These are phyloP conservation scores for Crithidia expoeki DNA, from an alignment of 208 protist species.

Conservation along the genomic window DNA sequence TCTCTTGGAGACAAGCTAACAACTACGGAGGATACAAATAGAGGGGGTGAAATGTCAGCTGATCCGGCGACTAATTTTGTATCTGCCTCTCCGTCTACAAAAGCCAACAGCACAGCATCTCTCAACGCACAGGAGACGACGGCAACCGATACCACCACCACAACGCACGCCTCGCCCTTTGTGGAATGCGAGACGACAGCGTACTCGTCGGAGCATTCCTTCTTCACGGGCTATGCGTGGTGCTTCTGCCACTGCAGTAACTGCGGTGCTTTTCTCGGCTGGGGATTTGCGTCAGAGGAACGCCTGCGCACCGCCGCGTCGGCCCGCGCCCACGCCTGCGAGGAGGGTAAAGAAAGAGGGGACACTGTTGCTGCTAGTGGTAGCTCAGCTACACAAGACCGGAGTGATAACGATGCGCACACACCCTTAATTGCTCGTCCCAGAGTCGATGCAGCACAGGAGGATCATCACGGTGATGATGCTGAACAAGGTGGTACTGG, in stretches of 20 bases:
- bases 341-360: neutral
- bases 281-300: constrained; percentile 59
- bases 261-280: constrained; percentile 78
- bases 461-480: too few relatives aligned
- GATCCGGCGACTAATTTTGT: too few relatives aligned
- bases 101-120: neutral
- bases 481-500: too few relatives aligned
- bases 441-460: too few relatives aligned
- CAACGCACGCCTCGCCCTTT: constrained; percentile 10
- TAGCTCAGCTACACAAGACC: too few relatives aligned
- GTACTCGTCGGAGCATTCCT: constrained; percentile 78
- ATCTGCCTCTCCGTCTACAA: too few relatives aligned
- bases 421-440: too few relatives aligned
- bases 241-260: constrained; percentile 54
- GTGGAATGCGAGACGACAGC: constrained; percentile 27
- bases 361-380: neutral
- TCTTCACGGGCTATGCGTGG: constrained; percentile 83
- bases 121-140: too few relatives aligned
- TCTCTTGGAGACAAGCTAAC: too few relatives aligned
- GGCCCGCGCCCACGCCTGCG: neutral
- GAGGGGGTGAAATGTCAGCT: too few relatives aligned
- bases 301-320: constrained; percentile 12
- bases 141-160: neutral
- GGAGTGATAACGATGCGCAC: too few relatives aligned
- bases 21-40: too few relatives aligned